Percentiles rank a stretch among this genome's conserved stretches.
phyloP scores from a whole-genome alignment of 805 yeast genomes.

The Dipodascus albidus region DNA sequence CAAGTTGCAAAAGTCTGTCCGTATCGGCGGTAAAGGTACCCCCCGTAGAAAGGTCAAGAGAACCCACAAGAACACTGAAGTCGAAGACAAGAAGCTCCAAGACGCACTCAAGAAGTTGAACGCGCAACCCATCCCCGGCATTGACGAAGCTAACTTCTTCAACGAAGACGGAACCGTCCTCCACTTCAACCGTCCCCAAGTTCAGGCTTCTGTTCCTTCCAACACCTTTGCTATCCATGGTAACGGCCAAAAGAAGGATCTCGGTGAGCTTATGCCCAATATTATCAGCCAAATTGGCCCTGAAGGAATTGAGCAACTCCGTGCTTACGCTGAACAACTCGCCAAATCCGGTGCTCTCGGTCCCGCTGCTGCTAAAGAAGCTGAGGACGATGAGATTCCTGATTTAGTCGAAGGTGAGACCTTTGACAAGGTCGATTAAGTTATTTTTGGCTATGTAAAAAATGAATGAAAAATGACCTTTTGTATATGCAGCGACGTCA shows the following conservation, averaged over 20 bases:
- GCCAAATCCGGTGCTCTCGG: slow-evolving; percentile 46
- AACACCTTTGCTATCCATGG: slow-evolving; percentile 95
- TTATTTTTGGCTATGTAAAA: slow-evolving; percentile 1
- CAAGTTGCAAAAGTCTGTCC: slow-evolving; percentile 69
- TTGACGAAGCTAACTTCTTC: slow-evolving; percentile 97
- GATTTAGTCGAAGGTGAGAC: slow-evolving; percentile 81
- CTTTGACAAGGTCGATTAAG: slow-evolving; percentile 54
- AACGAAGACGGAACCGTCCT: slow-evolving; percentile 91
- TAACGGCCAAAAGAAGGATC: slow-evolving; percentile 82
- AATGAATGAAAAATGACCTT: slow-evolving; percentile 1
- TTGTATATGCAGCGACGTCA: too few species aligned
- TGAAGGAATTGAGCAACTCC: slow-evolving; percentile 82
- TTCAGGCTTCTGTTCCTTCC: slow-evolving; percentile 81
- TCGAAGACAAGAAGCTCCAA: slow-evolving; percentile 80
- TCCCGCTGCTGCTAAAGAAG: slow-evolving; percentile 36
- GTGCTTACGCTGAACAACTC: slow-evolving; percentile 80
- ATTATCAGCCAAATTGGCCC: slow-evolving; percentile 94
- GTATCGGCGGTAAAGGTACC: slow-evolving; percentile 59
- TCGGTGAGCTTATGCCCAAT: slow-evolving; percentile 86
- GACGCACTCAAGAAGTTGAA: slow-evolving; percentile 79
- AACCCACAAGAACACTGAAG: slow-evolving; percentile 43
- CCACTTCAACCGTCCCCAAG: slow-evolving; percentile 94
- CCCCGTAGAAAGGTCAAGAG: slow-evolving; percentile 85
- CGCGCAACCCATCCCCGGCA: slow-evolving; percentile 78
- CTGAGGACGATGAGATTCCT: slow-evolving; percentile 44